phyloP scores from a whole-genome alignment of 202 grass and related monocot species.

The Bolboschoenoplectus hybrid region DNA sequence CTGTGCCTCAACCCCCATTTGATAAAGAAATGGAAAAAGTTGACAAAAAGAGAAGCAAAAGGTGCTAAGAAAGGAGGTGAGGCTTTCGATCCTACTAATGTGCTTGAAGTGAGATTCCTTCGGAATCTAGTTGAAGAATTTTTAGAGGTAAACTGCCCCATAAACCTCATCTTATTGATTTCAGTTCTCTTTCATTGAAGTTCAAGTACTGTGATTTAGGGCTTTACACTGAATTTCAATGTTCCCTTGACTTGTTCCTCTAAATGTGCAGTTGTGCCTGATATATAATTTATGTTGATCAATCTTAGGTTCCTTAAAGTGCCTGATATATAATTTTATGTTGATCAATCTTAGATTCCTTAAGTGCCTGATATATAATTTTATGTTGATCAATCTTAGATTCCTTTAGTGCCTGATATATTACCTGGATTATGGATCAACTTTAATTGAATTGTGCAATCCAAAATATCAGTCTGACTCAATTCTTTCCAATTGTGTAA shows the following conservation, averaged over 20 bases:
- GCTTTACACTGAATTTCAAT: not conserved
- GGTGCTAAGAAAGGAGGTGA: constrained; percentile 63
- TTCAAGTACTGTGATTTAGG: not conserved
- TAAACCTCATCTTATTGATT: constrained; percentile 15
- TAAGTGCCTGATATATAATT: not conserved
- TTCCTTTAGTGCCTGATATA: not conserved
- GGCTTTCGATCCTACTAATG: constrained; percentile 54
- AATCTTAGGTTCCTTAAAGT: not conserved
- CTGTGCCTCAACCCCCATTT: constrained; percentile 83
- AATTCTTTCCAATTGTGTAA: not conserved
- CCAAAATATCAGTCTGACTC: not conserved
- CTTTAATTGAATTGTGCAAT: not conserved
- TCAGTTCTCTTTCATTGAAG: not conserved
- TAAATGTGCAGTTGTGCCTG: not conserved
- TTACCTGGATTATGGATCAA: not conserved
- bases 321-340: not conserved
- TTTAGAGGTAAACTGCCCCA: constrained; percentile 60
- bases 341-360: not conserved
- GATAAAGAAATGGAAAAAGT: constrained; percentile 96
- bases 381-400: not conserved
- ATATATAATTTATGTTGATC: not conserved
- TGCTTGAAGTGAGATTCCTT: constrained; percentile 78
- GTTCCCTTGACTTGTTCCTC: not conserved
- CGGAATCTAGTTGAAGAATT: constrained; percentile 92
- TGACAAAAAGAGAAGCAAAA: constrained; percentile 89